phyloP scores from a whole-genome alignment of 371 early-diverging fungal species.

The Syncephalastrum monosporum region DNA sequence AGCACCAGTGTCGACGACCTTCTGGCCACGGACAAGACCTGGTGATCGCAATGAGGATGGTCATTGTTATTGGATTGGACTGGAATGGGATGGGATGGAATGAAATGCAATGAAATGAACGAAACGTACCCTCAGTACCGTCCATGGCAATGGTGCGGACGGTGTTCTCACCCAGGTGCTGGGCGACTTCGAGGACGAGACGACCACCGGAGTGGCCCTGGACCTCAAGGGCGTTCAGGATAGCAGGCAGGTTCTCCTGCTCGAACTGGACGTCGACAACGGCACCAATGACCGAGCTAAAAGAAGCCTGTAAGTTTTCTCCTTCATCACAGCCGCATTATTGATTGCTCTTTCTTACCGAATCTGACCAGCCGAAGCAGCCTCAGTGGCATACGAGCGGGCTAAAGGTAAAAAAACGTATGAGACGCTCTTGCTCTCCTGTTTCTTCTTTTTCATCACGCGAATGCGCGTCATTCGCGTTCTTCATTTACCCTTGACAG shows the following conservation, averaged over 20 bases:
- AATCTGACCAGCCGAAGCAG: conserved; percentile 42
- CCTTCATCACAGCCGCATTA: no score
- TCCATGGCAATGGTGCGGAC: conserved; percentile 71
- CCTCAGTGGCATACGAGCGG: conserved; percentile 39
- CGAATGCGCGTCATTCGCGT: neutral
- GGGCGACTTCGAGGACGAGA: conserved; percentile 94
- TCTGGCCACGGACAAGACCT: conserved; percentile 97
- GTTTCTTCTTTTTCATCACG: conserved; percentile 1
- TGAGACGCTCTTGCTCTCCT: neutral
- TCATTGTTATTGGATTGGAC: neutral
- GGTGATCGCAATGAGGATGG: conserved; percentile 40
- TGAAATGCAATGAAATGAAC: neutral
- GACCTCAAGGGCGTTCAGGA: conserved; percentile 96
- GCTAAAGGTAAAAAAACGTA: conserved; percentile 12
- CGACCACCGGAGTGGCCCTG: conserved; percentile 76
- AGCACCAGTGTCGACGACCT: conserved; percentile 91
- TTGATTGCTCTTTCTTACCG: conserved; percentile 35
- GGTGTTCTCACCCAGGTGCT: conserved; percentile 98
- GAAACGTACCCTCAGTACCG: conserved; percentile 1
- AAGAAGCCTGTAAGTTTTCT: neutral
- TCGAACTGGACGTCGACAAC: conserved; percentile 98
- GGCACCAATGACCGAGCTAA: conserved; percentile 86
- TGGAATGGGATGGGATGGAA: neutral
- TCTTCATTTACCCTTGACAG: conserved; percentile 22
- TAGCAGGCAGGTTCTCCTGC: conserved; percentile 87